phyloP scores from a whole-genome alignment of 805 yeast species.

The Kodamaea hsintzibuensis region DNA sequence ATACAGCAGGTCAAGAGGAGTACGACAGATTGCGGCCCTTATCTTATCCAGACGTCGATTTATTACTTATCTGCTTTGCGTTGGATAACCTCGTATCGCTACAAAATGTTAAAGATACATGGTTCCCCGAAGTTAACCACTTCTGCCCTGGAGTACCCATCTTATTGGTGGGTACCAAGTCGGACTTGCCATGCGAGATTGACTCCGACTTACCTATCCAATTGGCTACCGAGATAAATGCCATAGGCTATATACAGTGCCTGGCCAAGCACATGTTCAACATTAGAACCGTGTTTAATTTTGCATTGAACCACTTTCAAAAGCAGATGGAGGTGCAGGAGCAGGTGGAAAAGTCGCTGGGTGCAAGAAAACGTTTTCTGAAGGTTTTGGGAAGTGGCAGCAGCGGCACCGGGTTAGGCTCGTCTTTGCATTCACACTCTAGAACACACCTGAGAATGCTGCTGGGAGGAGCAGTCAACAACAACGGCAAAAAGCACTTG shows the following conservation, averaged over 20 bases:
- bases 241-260: constrained; percentile 73
- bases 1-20: constrained; percentile 89
- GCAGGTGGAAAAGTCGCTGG: constrained; percentile 33
- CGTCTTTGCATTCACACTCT: not conserved
- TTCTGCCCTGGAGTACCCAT: constrained; percentile 82
- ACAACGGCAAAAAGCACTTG: constrained; percentile 33
- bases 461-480: constrained; percentile 18
- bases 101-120: constrained; percentile 71
- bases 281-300: constrained; percentile 65
- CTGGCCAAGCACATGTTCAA: constrained; percentile 73
- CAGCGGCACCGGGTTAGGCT: constrained; percentile 13
- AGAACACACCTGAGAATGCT: constrained; percentile 23
- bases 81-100: constrained; percentile 63
- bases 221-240: constrained; percentile 61
- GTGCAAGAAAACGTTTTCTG: constrained; percentile 34
- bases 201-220: constrained; percentile 52
- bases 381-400: constrained; percentile 28
- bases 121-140: constrained; percentile 86
- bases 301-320: constrained; percentile 51
- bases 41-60: constrained; percentile 76
- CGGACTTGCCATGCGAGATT: constrained; percentile 50
- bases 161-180: constrained; percentile 78
- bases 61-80: constrained; percentile 74
- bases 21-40: constrained; percentile 79
- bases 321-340: constrained; percentile 37